These are phyloP conservation scores for Alectoria sarmentosa DNA, from an alignment of 495 filamentous ascomycete genomes.

Conservation along the genomic window DNA sequence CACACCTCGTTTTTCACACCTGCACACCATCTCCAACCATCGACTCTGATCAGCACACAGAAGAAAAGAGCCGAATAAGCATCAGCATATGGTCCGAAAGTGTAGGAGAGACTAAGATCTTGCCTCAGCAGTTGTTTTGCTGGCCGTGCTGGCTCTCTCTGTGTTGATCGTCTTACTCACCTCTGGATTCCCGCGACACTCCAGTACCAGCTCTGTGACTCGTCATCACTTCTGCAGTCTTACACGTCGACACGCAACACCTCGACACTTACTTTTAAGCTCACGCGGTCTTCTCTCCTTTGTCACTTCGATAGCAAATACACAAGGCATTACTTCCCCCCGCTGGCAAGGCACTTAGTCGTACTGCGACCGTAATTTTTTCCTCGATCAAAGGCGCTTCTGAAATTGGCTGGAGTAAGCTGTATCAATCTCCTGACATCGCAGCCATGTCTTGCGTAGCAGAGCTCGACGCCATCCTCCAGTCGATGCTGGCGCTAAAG, in stretches of 20 bases:
- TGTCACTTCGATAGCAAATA: constrained; percentile 21
- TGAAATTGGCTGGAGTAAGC: constrained; percentile 19
- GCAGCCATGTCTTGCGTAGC: constrained; percentile 75
- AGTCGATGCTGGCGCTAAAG: constrained; percentile 85
- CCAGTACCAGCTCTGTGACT: background rate
- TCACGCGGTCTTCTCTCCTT: constrained; percentile 25
- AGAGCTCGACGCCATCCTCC: constrained; percentile 83
- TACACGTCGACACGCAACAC: background rate
- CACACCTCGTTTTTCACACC: constrained; percentile 4
- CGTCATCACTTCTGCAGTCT: background rate
- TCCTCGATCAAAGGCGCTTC: constrained; percentile 7
- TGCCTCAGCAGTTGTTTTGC: background rate
- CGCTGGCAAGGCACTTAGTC: constrained; percentile 10
- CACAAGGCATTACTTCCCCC: constrained; percentile 6
- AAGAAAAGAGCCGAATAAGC: constrained; percentile 9
- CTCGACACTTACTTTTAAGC: constrained; percentile 9
- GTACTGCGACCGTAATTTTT: constrained; percentile 18
- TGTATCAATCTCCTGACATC: constrained; percentile 8
- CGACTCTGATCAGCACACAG: constrained; percentile 18
- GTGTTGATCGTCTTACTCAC: background rate
- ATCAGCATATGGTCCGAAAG: background rate
- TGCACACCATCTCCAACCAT: constrained; percentile 21
- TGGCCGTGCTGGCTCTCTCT: background rate
- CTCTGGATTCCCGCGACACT: background rate
- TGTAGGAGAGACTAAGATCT: background rate